Conservation (phyloP, 2,329 filamentous ascomycete species). For the Alternaria solani region DNA sequence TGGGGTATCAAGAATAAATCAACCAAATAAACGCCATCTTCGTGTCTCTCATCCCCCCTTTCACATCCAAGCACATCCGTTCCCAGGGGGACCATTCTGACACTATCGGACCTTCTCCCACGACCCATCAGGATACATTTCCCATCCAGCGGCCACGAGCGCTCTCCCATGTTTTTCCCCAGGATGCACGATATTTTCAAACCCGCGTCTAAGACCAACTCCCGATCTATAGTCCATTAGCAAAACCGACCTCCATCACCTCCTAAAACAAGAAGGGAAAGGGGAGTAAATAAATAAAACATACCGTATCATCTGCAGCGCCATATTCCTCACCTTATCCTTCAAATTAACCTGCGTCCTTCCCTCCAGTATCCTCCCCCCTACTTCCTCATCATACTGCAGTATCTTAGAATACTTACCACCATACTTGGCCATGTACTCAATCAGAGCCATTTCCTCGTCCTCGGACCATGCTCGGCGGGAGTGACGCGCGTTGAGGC, state of each 20-base stretch:
- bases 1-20: constrained; percentile 32
- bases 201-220: constrained; percentile 38
- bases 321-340: constrained; percentile 55
- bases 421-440: constrained; percentile 58
- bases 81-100: background rate
- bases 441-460: constrained; percentile 55
- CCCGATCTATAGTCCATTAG: constrained; percentile 36
- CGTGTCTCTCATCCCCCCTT: background rate
- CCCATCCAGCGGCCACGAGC: constrained; percentile 21
- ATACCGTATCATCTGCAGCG: constrained; percentile 52
- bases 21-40: background rate
- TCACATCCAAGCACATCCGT: background rate
- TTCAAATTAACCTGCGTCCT: constrained; percentile 63
- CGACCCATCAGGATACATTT: constrained; percentile 8
- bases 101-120: constrained; percentile 1
- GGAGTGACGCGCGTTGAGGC: constrained; percentile 22
- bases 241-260: background rate
- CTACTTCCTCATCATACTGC: constrained; percentile 24
- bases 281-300: constrained; percentile 6
- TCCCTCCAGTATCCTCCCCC: constrained; percentile 34
- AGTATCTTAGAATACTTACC: constrained; percentile 59
- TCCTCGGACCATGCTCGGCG: constrained; percentile 35
- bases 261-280: too few species aligned
- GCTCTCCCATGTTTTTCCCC: constrained; percentile 24
- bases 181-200: constrained; percentile 34